Conservation (phyloP, 2,329 filamentous ascomycete genomes). For the Neonectria neomacrospora region DNA sequence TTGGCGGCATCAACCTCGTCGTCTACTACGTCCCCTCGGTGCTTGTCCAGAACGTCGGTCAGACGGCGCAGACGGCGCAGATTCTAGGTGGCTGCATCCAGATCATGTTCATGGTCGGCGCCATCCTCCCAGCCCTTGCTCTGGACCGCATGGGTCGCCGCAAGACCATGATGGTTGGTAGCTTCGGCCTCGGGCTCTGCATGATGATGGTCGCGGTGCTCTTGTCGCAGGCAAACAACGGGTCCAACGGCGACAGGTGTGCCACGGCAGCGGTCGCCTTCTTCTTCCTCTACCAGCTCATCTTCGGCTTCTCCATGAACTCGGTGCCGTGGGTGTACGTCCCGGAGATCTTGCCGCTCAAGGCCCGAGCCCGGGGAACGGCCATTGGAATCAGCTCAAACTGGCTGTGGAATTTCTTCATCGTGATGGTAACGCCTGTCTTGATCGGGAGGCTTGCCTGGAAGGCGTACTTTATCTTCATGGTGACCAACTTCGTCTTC, state of each 20-base stretch:
- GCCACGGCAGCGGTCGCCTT: conserved; percentile 29
- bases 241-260: conserved; percentile 23
- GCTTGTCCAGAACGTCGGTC: conserved; percentile 49
- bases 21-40: conserved; percentile 50
- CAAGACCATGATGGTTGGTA: conserved; percentile 57
- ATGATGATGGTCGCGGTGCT: conserved; percentile 40
- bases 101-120: conserved; percentile 53
- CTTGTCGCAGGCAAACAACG: conserved; percentile 31
- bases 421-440: conserved; percentile 64
- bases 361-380: conserved; percentile 28
- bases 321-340: conserved; percentile 34
- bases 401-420: conserved; percentile 52
- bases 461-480: conserved; percentile 65
- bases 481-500: conserved; percentile 57
- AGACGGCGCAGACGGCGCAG: conserved; percentile 44
- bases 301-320: conserved; percentile 33
- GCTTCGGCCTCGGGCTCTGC: conserved; percentile 38
- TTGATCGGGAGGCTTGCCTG: conserved; percentile 58
- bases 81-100: conserved; percentile 52
- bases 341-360: conserved; percentile 31
- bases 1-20: conserved; percentile 59
- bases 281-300: conserved; percentile 31
- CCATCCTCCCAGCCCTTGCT: conserved; percentile 48
- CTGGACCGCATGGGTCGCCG: conserved; percentile 53
- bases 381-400: conserved; percentile 42